phyloP scores from a whole-genome alignment of 257 asterid species.

The Avicennia marina region DNA sequence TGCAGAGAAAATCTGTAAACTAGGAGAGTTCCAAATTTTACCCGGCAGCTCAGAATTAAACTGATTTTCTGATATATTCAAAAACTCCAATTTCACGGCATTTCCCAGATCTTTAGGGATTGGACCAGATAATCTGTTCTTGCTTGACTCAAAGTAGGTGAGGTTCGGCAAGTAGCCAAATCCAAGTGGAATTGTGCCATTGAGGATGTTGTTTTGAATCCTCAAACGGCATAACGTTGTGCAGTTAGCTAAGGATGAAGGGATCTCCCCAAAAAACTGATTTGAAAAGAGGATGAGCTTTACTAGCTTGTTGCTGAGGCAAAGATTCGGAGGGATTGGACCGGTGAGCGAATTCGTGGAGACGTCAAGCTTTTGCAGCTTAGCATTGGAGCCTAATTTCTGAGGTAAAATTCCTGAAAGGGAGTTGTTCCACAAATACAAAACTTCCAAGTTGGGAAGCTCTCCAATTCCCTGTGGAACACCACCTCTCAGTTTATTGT shows the following conservation, averaged over 20 bases:
- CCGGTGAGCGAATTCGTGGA: constrained; percentile 73
- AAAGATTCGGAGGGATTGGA: constrained; percentile 68
- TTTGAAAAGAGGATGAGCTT: constrained; percentile 76
- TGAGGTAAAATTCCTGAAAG: constrained; percentile 69
- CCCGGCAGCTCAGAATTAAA: constrained; percentile 55
- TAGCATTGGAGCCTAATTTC: constrained; percentile 63
- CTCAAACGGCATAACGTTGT: constrained; percentile 52
- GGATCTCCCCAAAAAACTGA: constrained; percentile 54
- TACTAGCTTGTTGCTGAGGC: constrained; percentile 42
- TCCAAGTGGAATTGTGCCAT: constrained; percentile 76
- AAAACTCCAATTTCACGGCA: constrained; percentile 42
- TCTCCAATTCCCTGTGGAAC: constrained; percentile 69
- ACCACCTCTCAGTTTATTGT: constrained; percentile 61
- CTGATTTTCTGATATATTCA: constrained; percentile 59
- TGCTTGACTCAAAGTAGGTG: constrained; percentile 65
- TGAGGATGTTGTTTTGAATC: constrained; percentile 64
- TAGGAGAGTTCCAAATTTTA: constrained; percentile 67
- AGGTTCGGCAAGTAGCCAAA: constrained; percentile 67
- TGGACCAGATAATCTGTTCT: constrained; percentile 53
- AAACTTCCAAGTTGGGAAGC: constrained; percentile 55
- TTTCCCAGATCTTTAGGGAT: constrained; percentile 71
- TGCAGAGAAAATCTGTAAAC: constrained; percentile 54
- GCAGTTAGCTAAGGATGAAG: constrained; percentile 62
- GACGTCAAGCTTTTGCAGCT: constrained; percentile 60
- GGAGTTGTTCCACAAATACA: constrained; percentile 78